A percentile compares a stretch with the other conserved stretches of the same genome.
phyloP scores from a whole-genome alignment of 495 filamentous ascomycete genomes.

The Xylaria curta region DNA sequence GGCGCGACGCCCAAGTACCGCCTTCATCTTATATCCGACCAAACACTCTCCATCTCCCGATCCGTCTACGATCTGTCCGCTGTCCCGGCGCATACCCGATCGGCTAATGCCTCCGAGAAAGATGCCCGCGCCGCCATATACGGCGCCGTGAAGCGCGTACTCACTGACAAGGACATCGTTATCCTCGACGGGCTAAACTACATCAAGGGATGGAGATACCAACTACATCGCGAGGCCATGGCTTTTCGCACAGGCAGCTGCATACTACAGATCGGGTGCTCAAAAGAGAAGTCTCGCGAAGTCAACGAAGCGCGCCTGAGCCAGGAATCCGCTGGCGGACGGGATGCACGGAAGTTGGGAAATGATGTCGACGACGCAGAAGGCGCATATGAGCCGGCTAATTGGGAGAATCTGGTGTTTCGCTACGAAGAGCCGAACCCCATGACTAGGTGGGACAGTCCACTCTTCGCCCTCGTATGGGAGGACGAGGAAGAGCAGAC shows the following conservation, averaged over 20 bases:
- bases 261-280: constrained; percentile 85
- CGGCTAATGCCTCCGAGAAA: constrained; percentile 76
- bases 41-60: constrained; percentile 66
- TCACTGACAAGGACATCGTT: constrained; percentile 82
- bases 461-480: constrained; percentile 87
- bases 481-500: constrained; percentile 68
- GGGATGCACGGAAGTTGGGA: constrained; percentile 15
- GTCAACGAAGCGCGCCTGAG: constrained; percentile 60
- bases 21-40: constrained; percentile 74
- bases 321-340: constrained; percentile 28
- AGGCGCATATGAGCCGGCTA: constrained; percentile 66
- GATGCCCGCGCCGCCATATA: constrained; percentile 87
- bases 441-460: constrained; percentile 94
- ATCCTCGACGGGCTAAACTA: constrained; percentile 92
- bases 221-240: constrained; percentile 94
- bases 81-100: constrained; percentile 56
- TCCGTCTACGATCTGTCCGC: constrained; percentile 65
- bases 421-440: constrained; percentile 96
- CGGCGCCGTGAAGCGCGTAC: constrained; percentile 81
- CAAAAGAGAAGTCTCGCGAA: constrained; percentile 68
- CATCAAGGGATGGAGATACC: constrained; percentile 97
- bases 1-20: constrained; percentile 52
- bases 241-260: constrained; percentile 81
- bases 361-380: constrained; percentile 45
- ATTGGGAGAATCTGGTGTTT: constrained; percentile 92